Evolutionary conservation across 2,329 filamentous ascomycete species (phyloP), one percentile per base, ranked within the genome.

Genomic region (Dendryphion nanum): DNA sequence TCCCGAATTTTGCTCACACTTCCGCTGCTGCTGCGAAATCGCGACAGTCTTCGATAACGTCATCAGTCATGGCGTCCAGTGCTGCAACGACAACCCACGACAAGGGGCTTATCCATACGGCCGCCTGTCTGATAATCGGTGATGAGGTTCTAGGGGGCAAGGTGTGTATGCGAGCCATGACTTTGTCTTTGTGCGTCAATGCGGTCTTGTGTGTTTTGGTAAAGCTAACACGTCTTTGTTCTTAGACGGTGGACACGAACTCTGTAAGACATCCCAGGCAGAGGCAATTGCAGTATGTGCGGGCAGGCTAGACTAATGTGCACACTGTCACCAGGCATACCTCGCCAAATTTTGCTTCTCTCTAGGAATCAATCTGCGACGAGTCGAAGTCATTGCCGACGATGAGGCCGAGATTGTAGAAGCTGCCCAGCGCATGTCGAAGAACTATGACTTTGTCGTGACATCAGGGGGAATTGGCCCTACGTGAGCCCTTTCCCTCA

Each of bases 91-190:
- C 47, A 23, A 73, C 79, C 57, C 74, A 78, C 47, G 76, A 76
- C 56, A 72, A 77, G 54, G 75, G 82, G 59, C 82, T 78, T 43
- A 94, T 97, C 52, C 83, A 89, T 61, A 96, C 90, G 32, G 93
- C 91, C 8, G 91, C 86, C 40, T 95, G 89, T 66, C 70, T 97
- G 48, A 89, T 98, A 43, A 97, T 98, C 55, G 91, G 91, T n/a
- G 91, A 97, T 69, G 91, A 96, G 67, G 89, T 97, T 4, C 75
- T 97, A 4, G 90, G 89, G 16, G 91, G 93, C 55, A 97, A 97
- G 84, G 90, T 89, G 64, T n/a, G n/a, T n/a, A n/a, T 48, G 72
- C 41, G 42, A 19, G 31, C 33, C 16, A 20, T 31, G 30, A 16
- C 21, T 21, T 31, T 23, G 35, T 28, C 29, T 24, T 24, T 17